These are phyloP conservation scores for Bolboschoenoplectus hybrid DNA, from an alignment of 202 grass and related monocot genomes.

Conservation along the genomic window DNA sequence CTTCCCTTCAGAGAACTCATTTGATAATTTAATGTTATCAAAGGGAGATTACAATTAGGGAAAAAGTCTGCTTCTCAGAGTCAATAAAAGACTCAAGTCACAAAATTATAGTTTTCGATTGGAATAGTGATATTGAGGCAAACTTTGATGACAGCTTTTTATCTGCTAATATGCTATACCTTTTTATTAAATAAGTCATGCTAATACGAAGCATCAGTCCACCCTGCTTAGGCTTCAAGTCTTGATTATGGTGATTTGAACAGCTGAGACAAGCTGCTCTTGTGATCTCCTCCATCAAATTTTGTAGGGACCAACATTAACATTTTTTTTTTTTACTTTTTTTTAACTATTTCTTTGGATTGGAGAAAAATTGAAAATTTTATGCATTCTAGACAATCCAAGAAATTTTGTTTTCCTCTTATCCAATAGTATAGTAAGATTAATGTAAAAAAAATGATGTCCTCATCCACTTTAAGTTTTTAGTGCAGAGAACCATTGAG, in stretches of 20 bases:
- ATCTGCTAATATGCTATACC: neutral
- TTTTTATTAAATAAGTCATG: constrained; percentile 11
- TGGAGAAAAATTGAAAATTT: neutral
- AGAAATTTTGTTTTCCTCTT: neutral
- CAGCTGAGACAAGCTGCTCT: neutral
- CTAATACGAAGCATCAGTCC: neutral
- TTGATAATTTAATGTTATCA: neutral
- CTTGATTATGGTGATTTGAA: constrained; percentile 2
- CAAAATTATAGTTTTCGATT: neutral
- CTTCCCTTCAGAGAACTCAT: neutral
- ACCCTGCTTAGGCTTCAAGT: neutral
- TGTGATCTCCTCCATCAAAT: neutral
- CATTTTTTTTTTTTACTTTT: neutral
- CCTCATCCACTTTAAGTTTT: neutral
- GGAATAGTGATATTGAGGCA: neutral
- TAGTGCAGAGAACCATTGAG: neutral
- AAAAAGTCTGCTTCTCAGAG: neutral
- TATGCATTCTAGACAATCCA: neutral
- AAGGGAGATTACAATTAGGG: neutral
- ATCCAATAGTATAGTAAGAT: neutral
- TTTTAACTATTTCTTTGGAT: neutral
- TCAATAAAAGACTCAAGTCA: neutral
- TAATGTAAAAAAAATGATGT: neutral
- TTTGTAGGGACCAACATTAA: neutral
- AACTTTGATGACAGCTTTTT: neutral